These are phyloP conservation scores for Pseudogymnoascus sp. DNA, from an alignment of 2,329 filamentous ascomycete species.

Conservation along the genomic window DNA sequence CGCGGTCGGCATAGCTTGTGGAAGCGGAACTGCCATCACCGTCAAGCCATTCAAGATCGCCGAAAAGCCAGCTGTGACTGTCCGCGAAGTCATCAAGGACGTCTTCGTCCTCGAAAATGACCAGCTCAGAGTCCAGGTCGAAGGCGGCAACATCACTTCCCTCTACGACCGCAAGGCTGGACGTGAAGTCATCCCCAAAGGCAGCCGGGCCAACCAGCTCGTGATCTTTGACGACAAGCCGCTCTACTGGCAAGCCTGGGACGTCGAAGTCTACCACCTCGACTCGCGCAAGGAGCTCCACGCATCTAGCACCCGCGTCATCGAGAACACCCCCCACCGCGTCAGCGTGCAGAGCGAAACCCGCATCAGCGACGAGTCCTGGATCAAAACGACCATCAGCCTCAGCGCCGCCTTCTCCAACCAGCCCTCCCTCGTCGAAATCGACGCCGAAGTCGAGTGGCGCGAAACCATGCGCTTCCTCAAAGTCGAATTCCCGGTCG, in stretches of 20 bases:
- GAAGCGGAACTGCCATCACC: conserved; percentile 45
- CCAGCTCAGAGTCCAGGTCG: conserved; percentile 65
- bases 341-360: conserved; percentile 80
- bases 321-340: conserved; percentile 64
- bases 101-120: conserved; percentile 75
- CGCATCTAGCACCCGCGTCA: conserved; percentile 61
- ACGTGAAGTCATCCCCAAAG: conserved; percentile 69
- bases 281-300: conserved; percentile 73
- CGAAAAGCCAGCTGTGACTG: conserved; percentile 42
- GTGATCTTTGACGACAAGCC: conserved; percentile 97
- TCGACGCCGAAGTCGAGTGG: conserved; percentile 88
- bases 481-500: conserved; percentile 96
- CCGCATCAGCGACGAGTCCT: conserved; percentile 79
- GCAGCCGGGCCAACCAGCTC: conserved; percentile 77
- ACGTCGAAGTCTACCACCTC: conserved; percentile 94
- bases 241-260: conserved; percentile 96
- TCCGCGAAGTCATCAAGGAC: conserved; percentile 46
- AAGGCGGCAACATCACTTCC: conserved; percentile 73
- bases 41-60: conserved; percentile 44
- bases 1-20: conserved; percentile 49
- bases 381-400: conserved; percentile 78
- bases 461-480: conserved; percentile 95
- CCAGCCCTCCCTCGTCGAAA: conserved; percentile 64
- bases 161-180: conserved; percentile 67
- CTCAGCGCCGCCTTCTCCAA: conserved; percentile 62